Evolutionary conservation across 2,329 filamentous ascomycete species (phyloP).

Genomic region (Arthroderma uncinatum): DNA sequence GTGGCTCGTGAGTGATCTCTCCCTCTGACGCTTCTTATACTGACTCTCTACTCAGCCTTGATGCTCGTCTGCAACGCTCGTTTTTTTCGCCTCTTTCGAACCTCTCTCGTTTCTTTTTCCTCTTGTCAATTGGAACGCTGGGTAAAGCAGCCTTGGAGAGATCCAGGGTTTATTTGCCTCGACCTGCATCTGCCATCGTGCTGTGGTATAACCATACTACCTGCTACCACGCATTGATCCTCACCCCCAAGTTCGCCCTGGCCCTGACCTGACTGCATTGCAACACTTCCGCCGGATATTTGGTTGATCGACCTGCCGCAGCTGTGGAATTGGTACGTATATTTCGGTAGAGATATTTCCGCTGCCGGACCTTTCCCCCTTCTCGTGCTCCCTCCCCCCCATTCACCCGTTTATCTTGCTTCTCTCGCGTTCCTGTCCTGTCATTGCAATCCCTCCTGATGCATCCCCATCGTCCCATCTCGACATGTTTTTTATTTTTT

Average conservation of each 20-base stretch:
- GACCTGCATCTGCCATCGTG: slow-evolving; percentile 1
- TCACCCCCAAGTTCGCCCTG: background rate
- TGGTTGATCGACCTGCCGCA: background rate
- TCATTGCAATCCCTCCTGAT: background rate
- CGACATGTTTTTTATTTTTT: background rate
- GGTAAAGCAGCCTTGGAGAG: background rate
- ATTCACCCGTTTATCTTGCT: background rate
- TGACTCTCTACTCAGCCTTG: background rate
- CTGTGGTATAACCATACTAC: slow-evolving; percentile 4
- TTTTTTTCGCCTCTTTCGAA: background rate
- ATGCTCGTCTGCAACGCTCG: background rate
- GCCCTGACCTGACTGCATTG: background rate
- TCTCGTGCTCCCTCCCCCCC: background rate
- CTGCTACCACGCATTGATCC: background rate
- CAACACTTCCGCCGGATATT: background rate
- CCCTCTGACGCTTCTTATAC: background rate
- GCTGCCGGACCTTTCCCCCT: background rate
- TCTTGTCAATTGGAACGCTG: background rate
- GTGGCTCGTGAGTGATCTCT: slow-evolving; percentile 1
- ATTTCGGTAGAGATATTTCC: slow-evolving; percentile 2
- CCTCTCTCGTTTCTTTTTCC: background rate
- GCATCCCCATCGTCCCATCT: background rate
- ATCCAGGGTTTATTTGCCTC: background rate
- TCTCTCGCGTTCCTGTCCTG: background rate
- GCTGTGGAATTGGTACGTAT: background rate